Base-by-base conservation (phyloP, 2,329 filamentous ascomycete genomes). In the Triangularia setosa region DNA sequence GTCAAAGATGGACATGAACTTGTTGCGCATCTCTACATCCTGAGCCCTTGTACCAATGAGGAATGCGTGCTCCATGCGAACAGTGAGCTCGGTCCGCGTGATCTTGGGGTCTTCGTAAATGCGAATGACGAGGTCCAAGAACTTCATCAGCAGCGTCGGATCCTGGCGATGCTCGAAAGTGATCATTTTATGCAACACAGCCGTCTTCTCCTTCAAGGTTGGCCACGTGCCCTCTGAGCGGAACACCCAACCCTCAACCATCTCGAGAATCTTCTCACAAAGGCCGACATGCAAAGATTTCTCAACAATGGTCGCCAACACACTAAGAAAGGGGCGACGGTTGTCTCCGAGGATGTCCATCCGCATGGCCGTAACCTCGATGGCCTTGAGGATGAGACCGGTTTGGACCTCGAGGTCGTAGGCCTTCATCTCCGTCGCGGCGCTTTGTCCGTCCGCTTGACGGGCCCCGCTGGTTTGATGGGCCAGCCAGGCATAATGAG, bases 51-150 rank as follows among this genome's bases (percentile, higher is more conserved):
- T 96, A 27, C 96, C 95, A 58, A 99, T 95, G 68, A 99, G 83
- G 83, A 99, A 99, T 4, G 95, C 95, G 77, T 98, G 94, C 79
- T 99, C 95, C 85, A 99, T 90, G 3, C 96, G 88, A 9, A 99
- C 96, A 0, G 95, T 98, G 61, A 99, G 84, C 77, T 99, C 95
- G 0, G 94, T 97, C 30, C 93, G 86, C 0, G 93, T 93, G 67
- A 99, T 95, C 78, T 96, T 97, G 0, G 93, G 92, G 72, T 99
- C 95, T 73, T 99, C 96, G 75, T 99, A 99, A 65, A 99, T 97
- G 58, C 93, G 89, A 70, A 99, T 96, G 25, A 99, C 95, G 25
- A 99, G 86, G 69, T 98, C 91, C 64, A 99, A 82, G 79, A 98
- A 99, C 74, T 94, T 94, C 70, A 90, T 93, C 64, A 99, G 83